A percentile compares a stretch with the other conserved stretches of the same genome.
Evolutionary conservation across 192 early-diverging fungal species (phyloP).

Genomic region (Rhizoclosmatium sp.): DNA sequence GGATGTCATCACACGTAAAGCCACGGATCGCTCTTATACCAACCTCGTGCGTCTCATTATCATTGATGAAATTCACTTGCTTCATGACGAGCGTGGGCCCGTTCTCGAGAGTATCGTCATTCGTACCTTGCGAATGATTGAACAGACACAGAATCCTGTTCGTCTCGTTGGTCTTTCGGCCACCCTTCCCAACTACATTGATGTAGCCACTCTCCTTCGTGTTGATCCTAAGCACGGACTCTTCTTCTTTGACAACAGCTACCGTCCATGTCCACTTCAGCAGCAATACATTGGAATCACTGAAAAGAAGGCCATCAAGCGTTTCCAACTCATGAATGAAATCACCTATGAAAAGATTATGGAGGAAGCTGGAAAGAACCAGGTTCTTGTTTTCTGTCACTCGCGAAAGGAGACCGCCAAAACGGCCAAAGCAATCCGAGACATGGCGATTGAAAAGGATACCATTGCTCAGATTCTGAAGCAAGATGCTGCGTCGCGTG

Average conservation of each 20-base stretch:
- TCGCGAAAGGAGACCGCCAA: constrained; percentile 97
- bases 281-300: constrained; percentile 97
- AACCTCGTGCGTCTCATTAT: constrained; percentile 89
- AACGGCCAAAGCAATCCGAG: constrained; percentile 89
- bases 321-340: constrained; percentile 96
- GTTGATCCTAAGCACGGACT: constrained; percentile 81
- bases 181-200: constrained; percentile 94
- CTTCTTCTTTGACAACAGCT: constrained; percentile 93
- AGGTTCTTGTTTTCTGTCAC: constrained; percentile 96
- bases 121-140: constrained; percentile 84
- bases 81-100: constrained; percentile 97
- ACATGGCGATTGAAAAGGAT: constrained; percentile 92
- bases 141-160: constrained; percentile 87
- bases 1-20: constrained; percentile 98
- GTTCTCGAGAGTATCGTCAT: constrained; percentile 93
- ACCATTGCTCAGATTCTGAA: constrained; percentile 82
- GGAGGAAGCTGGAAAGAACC: constrained; percentile 80
- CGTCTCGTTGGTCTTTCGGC: constrained; percentile 93
- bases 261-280: constrained; percentile 93
- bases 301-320: constrained; percentile 94
- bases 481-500: constrained; percentile 83
- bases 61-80: constrained; percentile 96
- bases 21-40: constrained; percentile 89
- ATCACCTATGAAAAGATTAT: constrained; percentile 95
- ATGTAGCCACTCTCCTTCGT: constrained; percentile 94